These are phyloP conservation scores for Trematosphaeria pertusa DNA, from an alignment of 2,329 filamentous ascomycete genomes.

Conservation along the genomic window DNA sequence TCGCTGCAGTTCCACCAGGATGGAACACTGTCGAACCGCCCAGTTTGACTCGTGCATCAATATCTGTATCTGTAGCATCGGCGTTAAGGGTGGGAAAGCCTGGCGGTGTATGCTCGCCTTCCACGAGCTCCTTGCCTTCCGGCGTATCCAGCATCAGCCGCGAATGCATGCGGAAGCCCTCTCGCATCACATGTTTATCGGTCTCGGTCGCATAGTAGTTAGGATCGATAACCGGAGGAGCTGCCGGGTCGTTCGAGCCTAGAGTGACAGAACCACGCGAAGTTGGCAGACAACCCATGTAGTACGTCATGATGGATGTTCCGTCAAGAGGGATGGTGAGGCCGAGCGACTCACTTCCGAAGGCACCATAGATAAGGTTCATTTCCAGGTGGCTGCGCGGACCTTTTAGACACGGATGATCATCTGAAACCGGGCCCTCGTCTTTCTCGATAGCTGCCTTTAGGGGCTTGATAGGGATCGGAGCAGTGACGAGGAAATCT, in stretches of 20 bases:
- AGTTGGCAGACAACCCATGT: conserved; percentile 29
- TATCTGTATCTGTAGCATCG: conserved; percentile 59
- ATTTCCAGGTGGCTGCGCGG: conserved; percentile 27
- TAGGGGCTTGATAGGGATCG: conserved; percentile 12
- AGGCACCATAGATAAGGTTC: conserved; percentile 21
- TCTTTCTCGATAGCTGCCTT: conserved; percentile 27
- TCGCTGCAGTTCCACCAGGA: conserved; percentile 64
- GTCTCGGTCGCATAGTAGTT: conserved; percentile 61
- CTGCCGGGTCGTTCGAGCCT: conserved; percentile 58
- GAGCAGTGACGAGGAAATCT: conserved; percentile 27
- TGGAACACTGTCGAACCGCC: conserved; percentile 59
- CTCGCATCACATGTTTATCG: conserved; percentile 52
- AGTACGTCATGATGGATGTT: conserved; percentile 25
- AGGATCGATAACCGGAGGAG: conserved; percentile 59
- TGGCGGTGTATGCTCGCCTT: conserved; percentile 52
- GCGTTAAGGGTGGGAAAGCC: conserved; percentile 25
- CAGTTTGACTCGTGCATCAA: conserved; percentile 57
- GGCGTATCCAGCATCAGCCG: conserved; percentile 51
- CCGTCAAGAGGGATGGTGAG: conserved; percentile 27
- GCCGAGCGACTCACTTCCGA: conserved; percentile 20
- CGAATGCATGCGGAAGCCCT: conserved; percentile 57
- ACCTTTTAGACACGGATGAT: conserved; percentile 16
- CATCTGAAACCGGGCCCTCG: conserved; percentile 14
- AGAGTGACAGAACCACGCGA: conserved; percentile 59
- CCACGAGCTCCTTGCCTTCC: conserved; percentile 53